These are phyloP conservation scores for Coffea canephora DNA, from an alignment of 257 asterid genomes.

Conservation along the genomic window DNA sequence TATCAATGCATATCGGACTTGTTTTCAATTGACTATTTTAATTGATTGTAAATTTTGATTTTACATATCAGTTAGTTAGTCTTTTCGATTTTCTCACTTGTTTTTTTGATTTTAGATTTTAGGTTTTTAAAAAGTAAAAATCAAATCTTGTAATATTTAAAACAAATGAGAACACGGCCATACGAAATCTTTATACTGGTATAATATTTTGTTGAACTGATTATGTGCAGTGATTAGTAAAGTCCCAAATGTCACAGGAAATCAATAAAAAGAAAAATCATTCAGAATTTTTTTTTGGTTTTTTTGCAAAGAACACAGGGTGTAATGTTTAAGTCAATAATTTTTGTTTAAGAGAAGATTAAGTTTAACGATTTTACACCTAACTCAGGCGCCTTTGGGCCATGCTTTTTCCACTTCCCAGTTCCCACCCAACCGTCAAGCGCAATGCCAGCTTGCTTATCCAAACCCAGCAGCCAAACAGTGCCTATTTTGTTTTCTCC, in stretches of 20 bases:
- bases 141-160: no score
- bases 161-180: no score
- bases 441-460: conserved; percentile 10
- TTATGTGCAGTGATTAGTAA: neutral
- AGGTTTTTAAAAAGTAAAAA: no score
- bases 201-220: neutral
- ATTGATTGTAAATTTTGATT: no score
- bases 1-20: no score
- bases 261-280: no score
- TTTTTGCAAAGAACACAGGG: neutral
- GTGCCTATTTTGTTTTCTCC: neutral
- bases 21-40: no score
- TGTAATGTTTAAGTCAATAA: neutral
- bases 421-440: neutral
- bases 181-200: neutral
- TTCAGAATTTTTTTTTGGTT: no score
- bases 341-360: neutral
- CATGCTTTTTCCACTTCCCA: neutral
- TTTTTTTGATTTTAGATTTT: no score
- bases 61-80: no score
- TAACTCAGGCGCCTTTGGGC: conserved; percentile 1
- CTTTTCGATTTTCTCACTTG: no score
- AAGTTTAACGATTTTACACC: neutral
- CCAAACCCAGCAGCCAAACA: neutral
- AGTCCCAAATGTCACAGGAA: neutral